Evolutionary conservation across 2,329 filamentous ascomycete species (phyloP).

Genomic region (Calcarisporium arbuscula): DNA sequence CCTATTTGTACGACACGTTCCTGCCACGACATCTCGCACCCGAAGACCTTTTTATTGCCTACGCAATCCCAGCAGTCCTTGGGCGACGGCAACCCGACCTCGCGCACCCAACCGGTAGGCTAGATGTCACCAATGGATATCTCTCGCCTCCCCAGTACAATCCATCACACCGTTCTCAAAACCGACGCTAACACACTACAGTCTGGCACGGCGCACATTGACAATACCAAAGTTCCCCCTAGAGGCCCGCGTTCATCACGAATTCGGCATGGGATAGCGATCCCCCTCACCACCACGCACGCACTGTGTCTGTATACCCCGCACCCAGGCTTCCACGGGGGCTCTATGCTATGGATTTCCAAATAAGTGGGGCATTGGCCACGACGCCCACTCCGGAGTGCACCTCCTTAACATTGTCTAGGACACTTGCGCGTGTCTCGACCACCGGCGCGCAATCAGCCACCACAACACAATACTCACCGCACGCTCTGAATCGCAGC

Average conservation of each 20-base stretch:
- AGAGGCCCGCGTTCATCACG: too few relatives aligned
- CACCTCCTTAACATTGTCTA: too few relatives aligned
- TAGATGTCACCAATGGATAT: conserved; percentile 81
- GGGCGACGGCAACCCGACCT: conserved; percentile 51
- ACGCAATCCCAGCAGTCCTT: conserved; percentile 70
- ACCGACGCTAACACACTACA: conserved; percentile 53
- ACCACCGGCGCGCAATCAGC: too few relatives aligned
- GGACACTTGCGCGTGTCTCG: too few relatives aligned
- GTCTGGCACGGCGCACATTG: conserved; percentile 60
- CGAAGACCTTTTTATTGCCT: conserved; percentile 61
- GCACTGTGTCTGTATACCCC: too few relatives aligned
- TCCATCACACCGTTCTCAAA: conserved; percentile 52
- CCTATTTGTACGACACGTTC: conserved; percentile 69
- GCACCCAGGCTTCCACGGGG: too few relatives aligned
- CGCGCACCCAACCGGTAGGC: conserved; percentile 61
- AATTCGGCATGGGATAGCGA: too few relatives aligned
- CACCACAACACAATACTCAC: conserved; percentile 84
- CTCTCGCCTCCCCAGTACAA: not conserved
- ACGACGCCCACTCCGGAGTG: too few relatives aligned
- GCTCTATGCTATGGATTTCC: too few relatives aligned
- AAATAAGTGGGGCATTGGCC: too few relatives aligned
- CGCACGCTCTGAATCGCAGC: conserved; percentile 53
- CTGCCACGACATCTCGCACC: conserved; percentile 69
- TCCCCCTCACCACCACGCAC: too few relatives aligned
- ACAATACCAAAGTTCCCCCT: too few relatives aligned